Conservation (phyloP, 2,329 filamentous ascomycete genomes). For the Seiridium unicorne region DNA sequence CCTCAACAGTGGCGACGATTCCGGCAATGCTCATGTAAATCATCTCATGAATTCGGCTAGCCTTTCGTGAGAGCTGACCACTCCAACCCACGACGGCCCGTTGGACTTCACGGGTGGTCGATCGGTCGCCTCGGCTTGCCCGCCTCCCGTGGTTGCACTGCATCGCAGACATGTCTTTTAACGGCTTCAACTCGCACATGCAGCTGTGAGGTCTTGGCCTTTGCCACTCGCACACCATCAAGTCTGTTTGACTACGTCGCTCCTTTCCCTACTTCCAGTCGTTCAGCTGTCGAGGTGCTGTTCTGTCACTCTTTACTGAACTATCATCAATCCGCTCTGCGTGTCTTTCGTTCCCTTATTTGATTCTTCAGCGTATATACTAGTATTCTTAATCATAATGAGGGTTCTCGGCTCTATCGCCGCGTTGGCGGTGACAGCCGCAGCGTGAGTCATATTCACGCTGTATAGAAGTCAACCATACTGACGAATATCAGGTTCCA, state of each 20-base stretch:
- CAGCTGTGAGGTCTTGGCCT: background rate
- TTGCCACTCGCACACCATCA: slow-evolving; percentile 3
- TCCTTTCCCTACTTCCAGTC: slow-evolving; percentile 4
- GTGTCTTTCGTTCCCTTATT: background rate
- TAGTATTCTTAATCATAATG: slow-evolving; percentile 7
- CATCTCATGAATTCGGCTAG: background rate
- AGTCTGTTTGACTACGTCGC: slow-evolving; percentile 8
- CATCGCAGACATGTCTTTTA: background rate
- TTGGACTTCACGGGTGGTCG: background rate
- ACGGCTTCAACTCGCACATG: slow-evolving; percentile 3
- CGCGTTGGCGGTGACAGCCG: slow-evolving; percentile 6
- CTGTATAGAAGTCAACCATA: background rate
- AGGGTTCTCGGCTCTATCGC: slow-evolving; percentile 6
- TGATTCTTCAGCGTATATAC: background rate
- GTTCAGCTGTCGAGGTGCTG: background rate
- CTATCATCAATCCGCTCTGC: background rate
- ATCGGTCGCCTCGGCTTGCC: background rate
- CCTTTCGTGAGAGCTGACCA: background rate
- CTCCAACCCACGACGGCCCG: background rate
- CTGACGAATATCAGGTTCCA: background rate
- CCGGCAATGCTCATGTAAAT: slow-evolving; percentile 4
- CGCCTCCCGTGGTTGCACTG: background rate
- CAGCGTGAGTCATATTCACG: background rate
- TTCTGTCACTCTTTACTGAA: slow-evolving; percentile 6
- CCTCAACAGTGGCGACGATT: background rate